phyloP scores from a whole-genome alignment of 148 eudicot species.

The Salicornia ramosissima region DNA sequence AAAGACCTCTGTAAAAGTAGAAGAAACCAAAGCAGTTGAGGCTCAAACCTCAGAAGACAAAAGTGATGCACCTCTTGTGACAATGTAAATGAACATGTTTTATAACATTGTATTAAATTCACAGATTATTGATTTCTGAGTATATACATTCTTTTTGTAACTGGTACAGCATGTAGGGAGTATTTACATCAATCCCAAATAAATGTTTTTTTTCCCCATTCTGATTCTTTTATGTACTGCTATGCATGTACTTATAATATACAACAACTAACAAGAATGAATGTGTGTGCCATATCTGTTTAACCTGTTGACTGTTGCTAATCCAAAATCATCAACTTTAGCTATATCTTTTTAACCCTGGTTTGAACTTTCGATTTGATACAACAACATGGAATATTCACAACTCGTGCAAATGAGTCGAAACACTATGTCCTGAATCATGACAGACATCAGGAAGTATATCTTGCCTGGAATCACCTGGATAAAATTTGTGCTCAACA shows the following conservation, averaged over 20 bases:
- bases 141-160: slow-evolving; percentile 10
- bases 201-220: slow-evolving; percentile 7
- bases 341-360: background rate
- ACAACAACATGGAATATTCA: background rate
- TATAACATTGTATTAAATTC: background rate
- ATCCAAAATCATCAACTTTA: background rate
- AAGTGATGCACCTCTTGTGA: slow-evolving; percentile 45
- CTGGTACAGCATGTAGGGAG: slow-evolving; percentile 28
- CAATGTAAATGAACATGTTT: slow-evolving; percentile 22
- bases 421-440: background rate
- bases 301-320: background rate
- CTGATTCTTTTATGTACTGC: background rate
- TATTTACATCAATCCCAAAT: slow-evolving; percentile 14
- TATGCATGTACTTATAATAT: background rate
- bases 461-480: too few species aligned
- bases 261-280: background rate
- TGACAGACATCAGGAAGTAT: background rate
- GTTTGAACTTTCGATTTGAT: background rate
- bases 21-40: slow-evolving; percentile 31
- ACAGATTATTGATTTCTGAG: slow-evolving; percentile 5
- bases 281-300: background rate
- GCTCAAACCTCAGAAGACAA: slow-evolving; percentile 32
- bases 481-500: too few species aligned
- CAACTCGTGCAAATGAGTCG: background rate
- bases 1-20: slow-evolving; percentile 18